Evolutionary conservation across 2,329 filamentous ascomycete species (phyloP).

Genomic region (Colletotrichum sp.): DNA sequence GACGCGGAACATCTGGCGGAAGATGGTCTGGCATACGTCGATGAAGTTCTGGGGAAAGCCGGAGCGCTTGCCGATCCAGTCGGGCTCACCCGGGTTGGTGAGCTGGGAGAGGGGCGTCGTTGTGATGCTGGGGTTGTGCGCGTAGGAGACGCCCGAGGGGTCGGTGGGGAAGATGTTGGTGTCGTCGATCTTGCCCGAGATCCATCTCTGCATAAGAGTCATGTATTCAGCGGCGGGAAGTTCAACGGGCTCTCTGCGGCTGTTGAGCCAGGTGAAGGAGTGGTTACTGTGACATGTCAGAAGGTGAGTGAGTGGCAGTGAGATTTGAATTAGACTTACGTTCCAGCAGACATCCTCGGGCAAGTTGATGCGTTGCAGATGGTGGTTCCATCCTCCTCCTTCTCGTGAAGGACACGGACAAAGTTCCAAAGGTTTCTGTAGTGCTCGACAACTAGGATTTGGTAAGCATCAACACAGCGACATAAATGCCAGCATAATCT

Average conservation of each 20-base stretch:
- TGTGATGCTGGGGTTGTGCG: constrained; percentile 65
- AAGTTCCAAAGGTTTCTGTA: constrained; percentile 89
- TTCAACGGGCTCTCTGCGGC: constrained; percentile 85
- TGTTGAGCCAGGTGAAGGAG: constrained; percentile 96
- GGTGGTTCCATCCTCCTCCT: constrained; percentile 76
- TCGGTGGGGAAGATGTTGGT: constrained; percentile 90
- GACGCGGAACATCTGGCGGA: constrained; percentile 98
- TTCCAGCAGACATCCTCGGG: constrained; percentile 92
- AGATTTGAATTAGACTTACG: constrained; percentile 63
- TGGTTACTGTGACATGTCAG: constrained; percentile 65
- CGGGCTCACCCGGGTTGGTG: constrained; percentile 63
- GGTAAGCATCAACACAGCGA: not conserved
- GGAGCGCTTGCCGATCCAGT: constrained; percentile 90
- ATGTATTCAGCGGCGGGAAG: constrained; percentile 94
- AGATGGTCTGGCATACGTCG: constrained; percentile 89
- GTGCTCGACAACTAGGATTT: constrained; percentile 80
- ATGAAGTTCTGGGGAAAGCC: constrained; percentile 93
- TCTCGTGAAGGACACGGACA: constrained; percentile 86
- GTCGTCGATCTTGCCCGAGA: constrained; percentile 94
- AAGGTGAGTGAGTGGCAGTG: not conserved
- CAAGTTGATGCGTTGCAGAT: constrained; percentile 87
- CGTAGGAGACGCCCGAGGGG: constrained; percentile 70
- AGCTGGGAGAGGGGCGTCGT: constrained; percentile 67
- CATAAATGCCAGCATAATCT: not conserved
- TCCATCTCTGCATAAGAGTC: constrained; percentile 95